Evolutionary conservation across 257 asterid genomes (phyloP), one percentile per base, ranked within the genome.

Genomic region (Hygrophila difformis): DNA sequence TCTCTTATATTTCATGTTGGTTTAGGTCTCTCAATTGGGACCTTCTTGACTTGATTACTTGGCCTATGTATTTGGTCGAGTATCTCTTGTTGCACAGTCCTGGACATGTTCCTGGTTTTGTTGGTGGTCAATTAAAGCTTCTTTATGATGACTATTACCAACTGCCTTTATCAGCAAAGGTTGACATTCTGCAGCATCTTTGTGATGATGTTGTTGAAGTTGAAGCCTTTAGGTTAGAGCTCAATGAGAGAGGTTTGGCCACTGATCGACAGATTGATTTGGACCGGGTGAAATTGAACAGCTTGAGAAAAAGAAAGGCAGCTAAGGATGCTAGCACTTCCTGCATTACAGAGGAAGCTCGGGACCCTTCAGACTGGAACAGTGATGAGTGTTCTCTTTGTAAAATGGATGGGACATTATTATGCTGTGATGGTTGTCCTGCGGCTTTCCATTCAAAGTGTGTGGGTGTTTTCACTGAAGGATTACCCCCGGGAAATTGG

Each of bases 341-440:
- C 37, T 71, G 88, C 71, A 49, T 78, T 59, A 64, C 88, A 0
- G 78, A 70, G 45, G 81, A 67, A 60, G 67, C 53, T 18, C 75
- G 66, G 47, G 89, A 72, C 45, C 28, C 65, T 35, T 66, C 73
- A 18, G 99, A 91, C 53, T 50, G 78, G 78, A 91, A 91, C 59
- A 75, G 75, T 59, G 99, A 91, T 65, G 99, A 91, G 66, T 91
- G 99, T 66, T 62, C 75, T 74, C 93, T 91, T 17, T 91, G 99
- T 72, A 87, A 78, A 73, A 82, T 80, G 94, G 99, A 91, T 16
- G 99, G 99, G 31, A 78, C 45, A 68, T 76, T 91, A 55, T 81
- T 91, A 70, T 91, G 99, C 74, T 91, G 99, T 58, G 99, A 91
- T 54, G 96, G 99, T 47, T 91, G 99, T 67, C 99, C 99, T 53